Evolutionary conservation across 176 grass and related monocot species (phyloP), one percentile per base, ranked within the genome.

Genomic region (Raddia guianensis): DNA sequence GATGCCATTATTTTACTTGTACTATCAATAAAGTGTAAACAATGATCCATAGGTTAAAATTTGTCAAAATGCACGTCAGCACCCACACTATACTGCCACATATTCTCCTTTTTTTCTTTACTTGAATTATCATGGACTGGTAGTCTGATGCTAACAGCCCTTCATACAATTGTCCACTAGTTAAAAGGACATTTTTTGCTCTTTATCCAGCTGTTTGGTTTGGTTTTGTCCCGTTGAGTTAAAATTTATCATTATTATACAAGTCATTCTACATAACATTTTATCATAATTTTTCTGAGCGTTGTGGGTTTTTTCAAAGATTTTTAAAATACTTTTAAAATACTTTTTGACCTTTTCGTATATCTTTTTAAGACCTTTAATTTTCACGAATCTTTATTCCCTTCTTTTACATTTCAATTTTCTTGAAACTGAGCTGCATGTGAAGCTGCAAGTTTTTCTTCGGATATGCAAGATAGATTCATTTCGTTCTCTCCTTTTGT

Each of bases 321-420:
- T 27, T 27, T 27, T 27, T 27, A 27, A 27, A 27, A 27, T 27
- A 27, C 27, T 27, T 27, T 27, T 27, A 0, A 0, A 27, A 27
- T 27, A 27, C 27, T 27, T 27, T 27, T 27, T 27, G 27, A 27
- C 27, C 27, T 27, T 27, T 27, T 27, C 27, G 27, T 27, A 27
- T 27, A 27, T 27, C 27, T 27, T 27, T 27, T 27, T 27, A 27
- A 27, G 27, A 27, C 27, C 27, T 27, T 27, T 27, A 27, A 27
- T 27, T 27, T 27, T 27, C 27, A 27, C 27, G 27, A 27, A 27
- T 27, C 62, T 63, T 67, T 19, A 33, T 72, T 58, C 7, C 61
- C 35, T 40, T 18, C 66, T 79, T 60, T 68, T 49, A 72, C 18
- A 15, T 63, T 27, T 58, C 85, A 21, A 3, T 78, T 12, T 86